Evolutionary conservation across 495 filamentous ascomycete species (phyloP).

Genomic region (Penicillium malachiteum): DNA sequence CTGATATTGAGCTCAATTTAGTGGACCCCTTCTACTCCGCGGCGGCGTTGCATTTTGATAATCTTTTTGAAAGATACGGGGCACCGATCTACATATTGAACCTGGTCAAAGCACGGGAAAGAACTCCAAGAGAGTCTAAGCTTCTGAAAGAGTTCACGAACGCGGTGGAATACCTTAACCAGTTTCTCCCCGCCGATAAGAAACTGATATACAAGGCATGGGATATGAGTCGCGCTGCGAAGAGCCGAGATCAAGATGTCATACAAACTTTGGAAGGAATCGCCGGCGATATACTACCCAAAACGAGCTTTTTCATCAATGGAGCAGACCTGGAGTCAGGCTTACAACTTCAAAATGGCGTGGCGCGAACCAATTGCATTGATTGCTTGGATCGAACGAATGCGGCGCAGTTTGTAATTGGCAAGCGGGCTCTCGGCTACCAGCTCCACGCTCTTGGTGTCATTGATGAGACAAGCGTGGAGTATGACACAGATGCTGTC

Average conservation of each 20-base stretch:
- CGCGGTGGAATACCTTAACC: constrained; percentile 89
- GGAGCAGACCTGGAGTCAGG: constrained; percentile 64
- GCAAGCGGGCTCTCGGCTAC: constrained; percentile 89
- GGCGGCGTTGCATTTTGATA: constrained; percentile 95
- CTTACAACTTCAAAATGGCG: constrained; percentile 80
- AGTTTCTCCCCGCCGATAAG: constrained; percentile 79
- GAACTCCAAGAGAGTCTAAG: constrained; percentile 90
- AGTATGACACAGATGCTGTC: constrained; percentile 93
- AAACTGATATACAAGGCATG: constrained; percentile 92
- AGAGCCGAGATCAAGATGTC: constrained; percentile 93
- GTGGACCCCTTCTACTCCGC: constrained; percentile 94
- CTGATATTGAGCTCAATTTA: constrained; percentile 89
- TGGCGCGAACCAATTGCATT: constrained; percentile 95
- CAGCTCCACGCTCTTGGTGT: constrained; percentile 93
- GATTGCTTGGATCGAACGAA: constrained; percentile 97
- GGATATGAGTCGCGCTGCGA: constrained; percentile 97
- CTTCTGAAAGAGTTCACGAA: constrained; percentile 83
- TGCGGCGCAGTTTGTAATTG: constrained; percentile 95
- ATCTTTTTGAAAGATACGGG: constrained; percentile 92
- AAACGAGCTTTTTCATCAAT: constrained; percentile 93
- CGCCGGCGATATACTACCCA: constrained; percentile 78
- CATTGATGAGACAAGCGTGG: constrained; percentile 71
- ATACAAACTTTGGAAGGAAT: constrained; percentile 88
- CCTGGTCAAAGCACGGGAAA: constrained; percentile 84
- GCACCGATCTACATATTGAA: constrained; percentile 91